Evolutionary conservation across 352 stramenopile species (phyloP).

Genomic region (Pythium coloratum): DNA sequence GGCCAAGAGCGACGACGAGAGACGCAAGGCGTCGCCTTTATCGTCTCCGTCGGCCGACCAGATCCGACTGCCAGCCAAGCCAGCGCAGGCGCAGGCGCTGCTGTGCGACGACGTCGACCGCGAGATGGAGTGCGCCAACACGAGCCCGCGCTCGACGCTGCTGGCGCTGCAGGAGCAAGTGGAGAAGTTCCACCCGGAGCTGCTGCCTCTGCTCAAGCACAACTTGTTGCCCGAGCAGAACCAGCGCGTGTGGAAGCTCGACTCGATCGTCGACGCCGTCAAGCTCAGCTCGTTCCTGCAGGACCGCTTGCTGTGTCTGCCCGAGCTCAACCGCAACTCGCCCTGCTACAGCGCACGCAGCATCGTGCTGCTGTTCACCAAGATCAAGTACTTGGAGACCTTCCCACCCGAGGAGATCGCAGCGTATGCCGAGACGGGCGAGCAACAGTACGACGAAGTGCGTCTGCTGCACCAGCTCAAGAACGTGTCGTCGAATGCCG

Average conservation of each 20-base stretch:
- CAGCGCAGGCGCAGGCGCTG: background rate
- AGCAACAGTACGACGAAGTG: conserved; percentile 67
- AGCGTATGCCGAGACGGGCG: conserved; percentile 49
- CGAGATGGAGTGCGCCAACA: conserved; percentile 26
- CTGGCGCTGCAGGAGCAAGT: conserved; percentile 47
- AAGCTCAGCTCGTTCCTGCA: conserved; percentile 67
- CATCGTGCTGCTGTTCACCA: conserved; percentile 83
- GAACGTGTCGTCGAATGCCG: conserved; percentile 53
- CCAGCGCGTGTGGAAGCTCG: conserved; percentile 37
- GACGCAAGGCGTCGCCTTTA: conserved; percentile 27
- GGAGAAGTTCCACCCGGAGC: conserved; percentile 44
- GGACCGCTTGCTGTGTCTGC: conserved; percentile 68
- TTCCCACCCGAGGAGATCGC: conserved; percentile 60
- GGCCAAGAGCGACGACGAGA: conserved; percentile 24
- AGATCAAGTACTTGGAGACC: conserved; percentile 82
- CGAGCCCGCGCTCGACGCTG: conserved; percentile 18
- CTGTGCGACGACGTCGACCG: conserved; percentile 28
- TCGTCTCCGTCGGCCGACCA: conserved; percentile 14
- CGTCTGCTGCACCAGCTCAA: conserved; percentile 61
- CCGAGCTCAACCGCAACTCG: conserved; percentile 77
- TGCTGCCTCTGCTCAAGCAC: conserved; percentile 56
- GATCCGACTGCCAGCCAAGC: conserved; percentile 10
- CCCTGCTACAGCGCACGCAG: conserved; percentile 77
- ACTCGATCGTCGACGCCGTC: conserved; percentile 56
- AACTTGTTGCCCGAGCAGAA: conserved; percentile 35